These are phyloP conservation scores for Talaromyces proteolyticus DNA, from an alignment of 495 filamentous ascomycete genomes.

Conservation along the genomic window DNA sequence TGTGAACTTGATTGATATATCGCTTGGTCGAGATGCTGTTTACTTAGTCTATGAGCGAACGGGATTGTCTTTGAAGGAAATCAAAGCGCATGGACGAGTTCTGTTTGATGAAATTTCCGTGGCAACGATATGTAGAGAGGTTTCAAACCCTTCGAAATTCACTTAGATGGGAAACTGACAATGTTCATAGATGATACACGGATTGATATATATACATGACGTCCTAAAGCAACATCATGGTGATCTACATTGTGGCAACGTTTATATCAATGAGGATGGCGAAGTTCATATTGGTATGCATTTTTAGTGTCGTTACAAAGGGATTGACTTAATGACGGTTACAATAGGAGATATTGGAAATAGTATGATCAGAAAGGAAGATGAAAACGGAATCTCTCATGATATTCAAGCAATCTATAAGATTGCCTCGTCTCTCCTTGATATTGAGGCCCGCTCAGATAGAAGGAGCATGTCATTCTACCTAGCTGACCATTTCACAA, in stretches of 20 bases:
- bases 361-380: neutral
- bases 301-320: neutral
- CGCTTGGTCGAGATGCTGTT: neutral
- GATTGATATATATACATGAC: conserved; percentile 1
- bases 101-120: conserved; percentile 1
- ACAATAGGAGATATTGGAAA: conserved; percentile 1
- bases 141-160: neutral
- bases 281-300: conserved; percentile 4
- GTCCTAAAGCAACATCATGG: neutral
- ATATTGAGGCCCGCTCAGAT: neutral
- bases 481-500: neutral
- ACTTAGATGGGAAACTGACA: neutral
- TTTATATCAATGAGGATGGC: conserved; percentile 2
- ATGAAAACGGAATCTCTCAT: neutral
- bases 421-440: neutral
- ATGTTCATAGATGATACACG: neutral
- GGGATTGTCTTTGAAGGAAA: conserved; percentile 1
- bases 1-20: neutral
- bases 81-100: neutral
- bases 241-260: neutral
- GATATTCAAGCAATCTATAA: neutral
- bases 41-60: neutral
- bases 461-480: neutral
- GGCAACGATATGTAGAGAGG: neutral
- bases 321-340: neutral